Evolutionary conservation across 2,329 filamentous ascomycete species (phyloP).

Genomic region (Tympanopsis confertula): DNA sequence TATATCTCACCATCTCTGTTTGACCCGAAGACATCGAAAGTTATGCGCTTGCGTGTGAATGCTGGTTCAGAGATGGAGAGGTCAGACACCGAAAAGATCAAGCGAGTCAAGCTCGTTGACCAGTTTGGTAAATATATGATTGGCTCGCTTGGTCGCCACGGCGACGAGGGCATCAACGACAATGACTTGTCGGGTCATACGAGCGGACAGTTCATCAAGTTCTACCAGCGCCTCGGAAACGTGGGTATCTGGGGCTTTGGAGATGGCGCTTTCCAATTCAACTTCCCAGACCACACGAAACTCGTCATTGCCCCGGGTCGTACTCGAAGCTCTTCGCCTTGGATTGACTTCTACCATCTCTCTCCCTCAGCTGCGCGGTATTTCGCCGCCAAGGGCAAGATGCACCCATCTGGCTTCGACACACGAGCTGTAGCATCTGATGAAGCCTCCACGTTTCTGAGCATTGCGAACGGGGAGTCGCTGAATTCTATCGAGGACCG

Average conservation of each 20-base stretch:
- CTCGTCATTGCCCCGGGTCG: slow-evolving; percentile 24
- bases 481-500: slow-evolving; percentile 17
- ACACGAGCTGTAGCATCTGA: slow-evolving; percentile 25
- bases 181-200: background rate
- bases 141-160: slow-evolving; percentile 27
- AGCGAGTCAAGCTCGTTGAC: slow-evolving; percentile 31
- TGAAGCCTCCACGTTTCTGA: slow-evolving; percentile 23
- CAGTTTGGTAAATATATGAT: slow-evolving; percentile 40
- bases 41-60: slow-evolving; percentile 18
- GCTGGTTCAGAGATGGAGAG: slow-evolving; percentile 17
- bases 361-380: slow-evolving; percentile 28
- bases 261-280: slow-evolving; percentile 35
- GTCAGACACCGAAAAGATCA: slow-evolving; percentile 30
- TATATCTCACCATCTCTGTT: slow-evolving; percentile 25
- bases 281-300: slow-evolving; percentile 38
- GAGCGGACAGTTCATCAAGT: slow-evolving; percentile 27
- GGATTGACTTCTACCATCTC: slow-evolving; percentile 34
- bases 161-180: slow-evolving; percentile 14
- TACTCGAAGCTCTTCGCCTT: slow-evolving; percentile 19
- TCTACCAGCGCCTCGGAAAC: slow-evolving; percentile 35
- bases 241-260: slow-evolving; percentile 39
- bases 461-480: slow-evolving; percentile 20
- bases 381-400: slow-evolving; percentile 23
- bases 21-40: slow-evolving; percentile 13
- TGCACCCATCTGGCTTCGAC: slow-evolving; percentile 27